These are phyloP conservation scores for Leccinum ochraceum DNA, from an alignment of 768 basidiomycete genomes.

Conservation along the genomic window DNA sequence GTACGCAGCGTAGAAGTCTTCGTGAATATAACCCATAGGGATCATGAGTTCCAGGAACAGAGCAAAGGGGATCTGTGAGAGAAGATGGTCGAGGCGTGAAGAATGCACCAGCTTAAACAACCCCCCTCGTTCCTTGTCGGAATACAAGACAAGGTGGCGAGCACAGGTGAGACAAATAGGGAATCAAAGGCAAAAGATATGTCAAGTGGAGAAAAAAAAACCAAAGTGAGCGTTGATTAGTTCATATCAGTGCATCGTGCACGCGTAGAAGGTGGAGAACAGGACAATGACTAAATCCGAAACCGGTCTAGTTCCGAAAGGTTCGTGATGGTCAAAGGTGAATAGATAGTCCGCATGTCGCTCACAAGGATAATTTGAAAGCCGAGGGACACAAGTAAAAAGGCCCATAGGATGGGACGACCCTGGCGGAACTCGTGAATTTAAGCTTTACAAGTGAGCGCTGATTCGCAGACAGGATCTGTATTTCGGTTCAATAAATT, in stretches of 20 bases:
- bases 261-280: conserved; percentile 20
- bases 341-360: conserved; percentile 22
- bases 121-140: conserved; percentile 29
- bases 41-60: conserved; percentile 11
- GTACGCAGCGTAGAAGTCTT: conserved; percentile 12
- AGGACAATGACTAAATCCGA: conserved; percentile 38
- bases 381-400: conserved; percentile 8
- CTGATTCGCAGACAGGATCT: conserved; percentile 6
- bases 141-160: conserved; percentile 39
- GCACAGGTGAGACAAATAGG: conserved; percentile 24
- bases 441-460: conserved; percentile 20
- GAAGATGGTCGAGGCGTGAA: background rate
- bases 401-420: conserved; percentile 11
- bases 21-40: conserved; percentile 14
- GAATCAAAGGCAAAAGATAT: conserved; percentile 12
- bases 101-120: conserved; percentile 16
- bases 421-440: conserved; percentile 17
- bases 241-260: conserved; percentile 22
- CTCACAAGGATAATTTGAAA: conserved; percentile 13
- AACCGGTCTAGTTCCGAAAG: conserved; percentile 38
- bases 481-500: conserved; percentile 2
- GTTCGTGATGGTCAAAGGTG: conserved; percentile 11
- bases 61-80: conserved; percentile 1
- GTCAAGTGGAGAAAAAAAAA: conserved; percentile 15
- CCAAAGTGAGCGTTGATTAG: conserved; percentile 10